Base-by-base conservation (phyloP, 1,284 basidiomycete species). In the Neolentinus lepideus region DNA sequence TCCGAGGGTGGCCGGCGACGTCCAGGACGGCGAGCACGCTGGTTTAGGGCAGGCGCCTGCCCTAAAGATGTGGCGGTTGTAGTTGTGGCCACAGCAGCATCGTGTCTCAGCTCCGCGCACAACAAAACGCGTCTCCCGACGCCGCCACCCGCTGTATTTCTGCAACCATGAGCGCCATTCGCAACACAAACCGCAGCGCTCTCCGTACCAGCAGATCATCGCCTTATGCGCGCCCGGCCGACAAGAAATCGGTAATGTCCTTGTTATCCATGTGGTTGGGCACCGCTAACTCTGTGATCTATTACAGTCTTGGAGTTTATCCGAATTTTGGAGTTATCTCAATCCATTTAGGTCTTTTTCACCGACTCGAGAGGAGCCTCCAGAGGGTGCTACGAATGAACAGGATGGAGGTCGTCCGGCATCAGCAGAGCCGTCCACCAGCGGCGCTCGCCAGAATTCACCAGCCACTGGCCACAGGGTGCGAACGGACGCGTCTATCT, bases 141-240 rank as follows among this genome's bases (percentile, higher is more conserved):
- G 35, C 11, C 25, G 11, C 50, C 24, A 26, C 19, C 31, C 9
- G 11, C 26, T 10, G 16, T 24, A 12, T 2, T 24, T 14, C 26
- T 55, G 19, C 54, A 33, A 35, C 43, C 16, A 55, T 55, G 54
- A 55, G 43, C 29, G 54, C 54, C 14, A 43, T 48, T 9, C 43
- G 54, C 21, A 47, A 48, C 16, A 45, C 14, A 50, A 48, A 51
- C 38, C 62, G 65, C 26, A 61, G 63, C 22, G 52, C 58, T 19
- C 54, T 55, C 38, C 62, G 65, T 51, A 60, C 57, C 57, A 57
- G 61, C 51, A 60, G 60, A 51, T 59, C 65, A 48, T 63, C 61
- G 35, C 64, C 63, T 3, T 66, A 64, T 46, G 53, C 60, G 43
- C 63, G 63, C 25, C 61, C 60, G 26, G 33, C 56, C 8, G 54